These are phyloP conservation scores for Bipolaris sorokiniana DNA, from an alignment of 2,329 filamentous ascomycete species.

Conservation along the genomic window DNA sequence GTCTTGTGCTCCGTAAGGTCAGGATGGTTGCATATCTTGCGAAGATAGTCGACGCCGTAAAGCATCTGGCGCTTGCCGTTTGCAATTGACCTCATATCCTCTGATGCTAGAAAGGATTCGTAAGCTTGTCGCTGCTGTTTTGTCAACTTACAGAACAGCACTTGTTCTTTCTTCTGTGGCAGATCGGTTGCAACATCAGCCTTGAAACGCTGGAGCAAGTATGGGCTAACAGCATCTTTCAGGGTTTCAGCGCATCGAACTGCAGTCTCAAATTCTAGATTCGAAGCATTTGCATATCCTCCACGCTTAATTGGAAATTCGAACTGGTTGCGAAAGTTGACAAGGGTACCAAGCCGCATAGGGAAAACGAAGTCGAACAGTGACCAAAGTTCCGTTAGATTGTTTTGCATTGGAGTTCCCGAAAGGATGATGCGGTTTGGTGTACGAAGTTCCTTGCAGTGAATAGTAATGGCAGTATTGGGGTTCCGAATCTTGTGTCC, in stretches of 20 bases:
- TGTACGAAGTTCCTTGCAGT: constrained; percentile 91
- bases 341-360: constrained; percentile 89
- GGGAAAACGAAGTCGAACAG: constrained; percentile 97
- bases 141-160: constrained; percentile 93
- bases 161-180: constrained; percentile 94
- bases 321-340: constrained; percentile 89
- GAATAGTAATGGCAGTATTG: constrained; percentile 91
- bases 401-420: constrained; percentile 97
- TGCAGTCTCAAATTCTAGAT: constrained; percentile 91
- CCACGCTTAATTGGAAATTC: constrained; percentile 93
- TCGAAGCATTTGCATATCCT: constrained; percentile 93
- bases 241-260: constrained; percentile 92
- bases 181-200: constrained; percentile 91
- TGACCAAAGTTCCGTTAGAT: constrained; percentile 92
- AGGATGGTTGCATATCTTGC: constrained; percentile 98
- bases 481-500: constrained; percentile 98
- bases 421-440: constrained; percentile 91
- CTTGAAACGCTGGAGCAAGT: constrained; percentile 90
- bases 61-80: constrained; percentile 77
- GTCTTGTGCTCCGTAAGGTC: constrained; percentile 77
- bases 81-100: constrained; percentile 84
- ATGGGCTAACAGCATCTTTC: constrained; percentile 92
- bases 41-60: constrained; percentile 87
- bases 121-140: constrained; percentile 80
- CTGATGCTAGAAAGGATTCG: constrained; percentile 77